Percentiles rank a stretch among this genome's conserved stretches.
Conservation (phyloP, 768 basidiomycete genomes). For the Boletus sp. region DNA sequence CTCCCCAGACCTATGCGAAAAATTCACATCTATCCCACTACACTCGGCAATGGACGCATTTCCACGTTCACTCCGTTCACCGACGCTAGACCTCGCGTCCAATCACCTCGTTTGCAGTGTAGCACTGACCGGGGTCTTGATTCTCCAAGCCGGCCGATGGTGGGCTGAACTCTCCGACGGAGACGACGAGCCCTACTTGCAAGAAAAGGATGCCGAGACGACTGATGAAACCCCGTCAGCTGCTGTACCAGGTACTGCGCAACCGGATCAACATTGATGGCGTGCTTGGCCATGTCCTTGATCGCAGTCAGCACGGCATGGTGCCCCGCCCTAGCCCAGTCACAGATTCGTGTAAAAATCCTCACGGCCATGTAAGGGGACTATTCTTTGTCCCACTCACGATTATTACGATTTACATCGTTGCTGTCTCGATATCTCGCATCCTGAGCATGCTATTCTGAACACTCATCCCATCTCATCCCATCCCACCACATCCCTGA, state of each 20-base stretch:
- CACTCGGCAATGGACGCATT: slow-evolving; percentile 53
- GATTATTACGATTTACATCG: slow-evolving; percentile 22
- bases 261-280: slow-evolving; percentile 10
- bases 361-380: slow-evolving; percentile 4
- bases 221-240: slow-evolving; percentile 9
- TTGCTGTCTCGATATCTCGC: slow-evolving; percentile 29
- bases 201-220: slow-evolving; percentile 29
- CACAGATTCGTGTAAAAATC: slow-evolving; percentile 2
- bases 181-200: slow-evolving; percentile 43
- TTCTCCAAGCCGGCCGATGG: slow-evolving; percentile 78
- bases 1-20: slow-evolving; percentile 49
- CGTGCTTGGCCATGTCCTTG: not conserved
- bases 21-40: slow-evolving; percentile 58
- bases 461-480: not conserved
- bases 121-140: slow-evolving; percentile 81
- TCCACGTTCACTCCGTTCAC: slow-evolving; percentile 56
- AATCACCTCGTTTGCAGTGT: slow-evolving; percentile 85
- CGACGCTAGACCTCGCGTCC: slow-evolving; percentile 77
- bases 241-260: not conserved
- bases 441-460: slow-evolving; percentile 20
- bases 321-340: not conserved
- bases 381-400: slow-evolving; percentile 7
- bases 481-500: no score
- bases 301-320: not conserved
- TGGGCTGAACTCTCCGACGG: slow-evolving; percentile 78